phyloP scores from a whole-genome alignment of 352 stramenopile genomes.

The Globisporangium spiculum region DNA sequence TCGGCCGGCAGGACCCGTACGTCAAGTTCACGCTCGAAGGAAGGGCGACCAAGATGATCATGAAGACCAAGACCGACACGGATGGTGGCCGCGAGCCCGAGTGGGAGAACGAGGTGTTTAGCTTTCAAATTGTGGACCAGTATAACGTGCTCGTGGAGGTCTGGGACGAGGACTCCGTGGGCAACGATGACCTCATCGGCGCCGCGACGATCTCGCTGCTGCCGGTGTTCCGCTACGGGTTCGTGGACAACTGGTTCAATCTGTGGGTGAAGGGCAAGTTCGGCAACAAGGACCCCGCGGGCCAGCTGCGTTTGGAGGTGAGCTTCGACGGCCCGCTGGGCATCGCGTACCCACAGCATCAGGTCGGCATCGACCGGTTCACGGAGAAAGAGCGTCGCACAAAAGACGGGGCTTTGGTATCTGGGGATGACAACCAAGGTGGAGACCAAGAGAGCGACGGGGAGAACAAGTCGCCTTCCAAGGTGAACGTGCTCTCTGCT shows the following conservation, averaged over 20 bases:
- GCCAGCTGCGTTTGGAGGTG: slow-evolving; percentile 86
- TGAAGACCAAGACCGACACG: slow-evolving; percentile 85
- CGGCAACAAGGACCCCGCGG: slow-evolving; percentile 79
- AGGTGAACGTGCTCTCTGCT: slow-evolving; percentile 19
- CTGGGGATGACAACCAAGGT: not conserved
- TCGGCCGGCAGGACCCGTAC: slow-evolving; percentile 75
- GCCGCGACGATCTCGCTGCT: slow-evolving; percentile 79
- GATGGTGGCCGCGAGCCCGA: slow-evolving; percentile 79
- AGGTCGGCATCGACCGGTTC: slow-evolving; percentile 74
- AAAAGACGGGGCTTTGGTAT: slow-evolving; percentile 43
- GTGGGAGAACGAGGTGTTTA: slow-evolving; percentile 81
- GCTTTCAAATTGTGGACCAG: slow-evolving; percentile 93
- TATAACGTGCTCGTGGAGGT: slow-evolving; percentile 89
- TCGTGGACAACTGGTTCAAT: slow-evolving; percentile 87
- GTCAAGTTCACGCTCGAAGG: slow-evolving; percentile 77
- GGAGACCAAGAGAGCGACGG: not conserved
- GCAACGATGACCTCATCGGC: slow-evolving; percentile 90
- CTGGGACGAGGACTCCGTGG: slow-evolving; percentile 90
- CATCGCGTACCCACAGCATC: slow-evolving; percentile 90
- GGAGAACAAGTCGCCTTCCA: slow-evolving; percentile 5
- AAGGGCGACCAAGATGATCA: slow-evolving; percentile 63
- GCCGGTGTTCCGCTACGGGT: slow-evolving; percentile 88
- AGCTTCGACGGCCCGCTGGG: slow-evolving; percentile 79
- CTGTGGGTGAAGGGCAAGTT: slow-evolving; percentile 87
- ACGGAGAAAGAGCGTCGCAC: slow-evolving; percentile 69